Base-by-base conservation (phyloP, 108 stramenopile species). In the Fistulifera solaris region DNA sequence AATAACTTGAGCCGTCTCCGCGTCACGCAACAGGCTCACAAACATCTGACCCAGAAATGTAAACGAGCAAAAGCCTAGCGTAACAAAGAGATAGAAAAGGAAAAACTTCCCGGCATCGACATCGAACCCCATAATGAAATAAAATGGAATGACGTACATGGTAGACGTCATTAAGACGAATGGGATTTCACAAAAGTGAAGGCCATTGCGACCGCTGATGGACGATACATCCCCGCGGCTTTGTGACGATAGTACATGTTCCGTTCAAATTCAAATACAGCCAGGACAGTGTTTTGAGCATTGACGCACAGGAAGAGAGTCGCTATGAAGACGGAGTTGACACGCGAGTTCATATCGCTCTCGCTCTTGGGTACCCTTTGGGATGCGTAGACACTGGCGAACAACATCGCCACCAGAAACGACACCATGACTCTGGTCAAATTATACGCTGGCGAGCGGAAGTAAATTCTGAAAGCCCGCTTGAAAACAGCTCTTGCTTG, bases 221-320 rank as follows among this genome's bases (percentile, higher is more conserved):
- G 39, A 49, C 73, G 61, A 56, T 84, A 84, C 83, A 80, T 84
- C 48, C 71, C 28, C 6, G 83, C 73, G 38, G 74, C 74, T 55
- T 84, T 80, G 68, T 84, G 83, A 10, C 79, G 58, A 51, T 84
- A 84, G 48, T 70, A 84, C 83, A 84, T 84, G 65, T 84, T 84
- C 23, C 83, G 54, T 58, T 84, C 83, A 50, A 69, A 62, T 65
- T 84, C 83, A 53, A 77, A 84, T 18, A 84, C 66, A 15, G 71
- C 54, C 18, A 84, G 58, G 6, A 78, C 72, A 0, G 83, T 80
- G 48, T 70, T 80, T 53, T 72, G 56, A 10, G 72, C 78, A 45
- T 74, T 79, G 43, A 80, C 74, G 46, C 57, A 67, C 27, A 78
- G 39, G 40, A 84, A 75, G 13, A 84, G 62, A 5, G 66, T 60